Percentiles rank a stretch among this genome's conserved stretches.
These are phyloP conservation scores for Kluyveromyces lactis DNA, from an alignment of 805 yeast species.

Conservation along the genomic window DNA sequence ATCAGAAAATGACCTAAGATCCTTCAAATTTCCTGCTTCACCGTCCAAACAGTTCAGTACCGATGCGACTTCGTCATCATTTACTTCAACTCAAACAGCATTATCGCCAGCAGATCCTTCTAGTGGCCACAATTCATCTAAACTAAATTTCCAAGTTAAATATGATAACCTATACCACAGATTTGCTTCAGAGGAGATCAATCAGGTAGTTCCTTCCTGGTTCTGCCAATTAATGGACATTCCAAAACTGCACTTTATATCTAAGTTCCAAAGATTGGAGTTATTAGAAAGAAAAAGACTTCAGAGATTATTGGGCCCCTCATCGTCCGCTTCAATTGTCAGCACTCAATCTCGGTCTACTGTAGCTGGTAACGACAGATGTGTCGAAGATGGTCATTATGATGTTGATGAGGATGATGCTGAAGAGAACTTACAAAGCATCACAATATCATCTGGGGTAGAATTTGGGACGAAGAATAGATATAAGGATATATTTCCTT, in stretches of 20 bases:
- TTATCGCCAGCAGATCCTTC: too few relatives aligned
- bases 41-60: too few relatives aligned
- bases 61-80: too few relatives aligned
- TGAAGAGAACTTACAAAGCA: conserved; percentile 2
- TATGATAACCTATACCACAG: conserved; percentile 11
- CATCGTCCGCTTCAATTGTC: neutral
- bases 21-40: conserved; percentile 7
- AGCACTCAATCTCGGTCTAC: neutral
- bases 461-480: conserved; percentile 77
- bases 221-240: conserved; percentile 27
- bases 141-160: conserved; percentile 21
- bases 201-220: conserved; percentile 46
- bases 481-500: conserved; percentile 83
- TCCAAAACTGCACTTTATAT: conserved; percentile 27
- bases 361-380: neutral
- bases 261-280: conserved; percentile 60
- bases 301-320: conserved; percentile 21
- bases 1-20: neutral
- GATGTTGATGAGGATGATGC: conserved; percentile 12
- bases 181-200: conserved; percentile 13
- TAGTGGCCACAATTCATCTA: conserved; percentile 5
- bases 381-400: conserved; percentile 2
- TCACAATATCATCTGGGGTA: conserved; percentile 61
- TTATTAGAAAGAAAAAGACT: conserved; percentile 60
- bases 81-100: neutral